Base-by-base conservation (phyloP, 2,329 filamentous ascomycete species). In the Aureobasidium sp. region DNA sequence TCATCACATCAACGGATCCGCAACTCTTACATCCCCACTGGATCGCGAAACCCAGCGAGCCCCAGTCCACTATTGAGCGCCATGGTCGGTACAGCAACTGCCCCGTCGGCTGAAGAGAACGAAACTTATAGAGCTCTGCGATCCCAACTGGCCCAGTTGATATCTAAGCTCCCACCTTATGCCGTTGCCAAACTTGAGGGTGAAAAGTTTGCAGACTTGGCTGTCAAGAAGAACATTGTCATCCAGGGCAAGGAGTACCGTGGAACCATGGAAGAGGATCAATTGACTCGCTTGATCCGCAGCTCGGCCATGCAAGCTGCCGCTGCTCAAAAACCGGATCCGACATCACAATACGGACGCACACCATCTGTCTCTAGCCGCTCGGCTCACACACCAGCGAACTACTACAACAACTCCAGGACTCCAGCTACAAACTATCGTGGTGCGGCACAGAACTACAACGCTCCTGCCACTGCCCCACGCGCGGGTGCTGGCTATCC, bases 151-250 rank as follows among this genome's bases (percentile, higher is more conserved):
- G 79, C 84, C 0, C 77, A 91, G 34, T 84, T 96, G 65, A 83
- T 96, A 63, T 82, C 87, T 65, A 85, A 83, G 42, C 76, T 96
- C 11, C 91, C 91, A 1, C 91, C 91, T 1, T 94, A 91, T 70
- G 89, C 89, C 1, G 88, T 96, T 29, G 87, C 91, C 6, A 93
- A 94, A 69, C 78, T 96, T 64, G 87, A 95, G 68, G 91, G 91
- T 11, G 88, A 95, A 70, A 89, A 91, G 72, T 76, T 96, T n/a
- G 87, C 87, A 34, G 89, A 91, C 62, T 78, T 96, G 52, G 87
- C 90, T 65, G 88, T 96, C 70, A 93, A 87, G 75, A 90, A 86
- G 49, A 90, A 86, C 70, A 82, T 96, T 25, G 77, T 90, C 63
- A 79, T 95, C 50, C 84, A 89, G 63, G 85, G 82, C 7, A 85